phyloP scores from a whole-genome alignment of 805 yeast genomes.

The Wickerhamiella qilinensis region DNA sequence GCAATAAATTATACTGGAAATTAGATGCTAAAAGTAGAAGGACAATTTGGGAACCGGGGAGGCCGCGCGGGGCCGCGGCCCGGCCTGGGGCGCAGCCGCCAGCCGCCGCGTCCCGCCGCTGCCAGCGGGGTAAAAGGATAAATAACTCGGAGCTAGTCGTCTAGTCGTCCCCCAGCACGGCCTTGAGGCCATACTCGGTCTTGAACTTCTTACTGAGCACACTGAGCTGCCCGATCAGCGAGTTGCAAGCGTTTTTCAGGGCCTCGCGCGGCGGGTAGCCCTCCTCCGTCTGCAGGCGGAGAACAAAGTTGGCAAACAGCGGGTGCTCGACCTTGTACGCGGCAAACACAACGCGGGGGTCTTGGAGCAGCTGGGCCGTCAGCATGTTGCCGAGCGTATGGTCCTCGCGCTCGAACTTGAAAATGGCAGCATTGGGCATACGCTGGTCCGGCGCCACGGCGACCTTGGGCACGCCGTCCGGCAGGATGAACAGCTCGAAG shows the following conservation, averaged over 20 bases:
- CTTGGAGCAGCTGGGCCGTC: conserved; percentile 72
- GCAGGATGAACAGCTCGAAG: conserved; percentile 87
- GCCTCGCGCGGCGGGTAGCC: conserved; percentile 88
- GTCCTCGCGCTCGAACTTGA: conserved; percentile 92
- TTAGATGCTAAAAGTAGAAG: too few species aligned
- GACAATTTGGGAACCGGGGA: too few species aligned
- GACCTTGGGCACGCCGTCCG: conserved; percentile 95
- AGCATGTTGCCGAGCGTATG: conserved; percentile 89
- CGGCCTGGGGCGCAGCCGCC: too few species aligned
- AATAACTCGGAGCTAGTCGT: too few species aligned
- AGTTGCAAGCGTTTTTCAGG: conserved; percentile 73
- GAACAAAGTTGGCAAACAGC: conserved; percentile 80
- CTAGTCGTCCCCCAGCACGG: conserved; percentile 26
- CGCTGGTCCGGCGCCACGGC: conserved; percentile 84
- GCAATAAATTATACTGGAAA: too few species aligned
- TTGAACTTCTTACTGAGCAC: conserved; percentile 61
- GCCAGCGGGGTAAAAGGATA: too few species aligned
- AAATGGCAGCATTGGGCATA: conserved; percentile 85
- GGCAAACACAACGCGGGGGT: conserved; percentile 81
- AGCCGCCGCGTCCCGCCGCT: too few species aligned
- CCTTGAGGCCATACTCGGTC: conserved; percentile 85
- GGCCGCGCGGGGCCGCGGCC: too few species aligned
- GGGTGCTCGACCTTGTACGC: conserved; percentile 99
- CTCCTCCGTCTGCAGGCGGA: conserved; percentile 92
- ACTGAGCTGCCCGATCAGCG: conserved; percentile 65